Percentiles rank a stretch among this genome's conserved stretches.
Conservation (phyloP, 2,329 filamentous ascomycete genomes). For the Gyromitra esculenta region DNA sequence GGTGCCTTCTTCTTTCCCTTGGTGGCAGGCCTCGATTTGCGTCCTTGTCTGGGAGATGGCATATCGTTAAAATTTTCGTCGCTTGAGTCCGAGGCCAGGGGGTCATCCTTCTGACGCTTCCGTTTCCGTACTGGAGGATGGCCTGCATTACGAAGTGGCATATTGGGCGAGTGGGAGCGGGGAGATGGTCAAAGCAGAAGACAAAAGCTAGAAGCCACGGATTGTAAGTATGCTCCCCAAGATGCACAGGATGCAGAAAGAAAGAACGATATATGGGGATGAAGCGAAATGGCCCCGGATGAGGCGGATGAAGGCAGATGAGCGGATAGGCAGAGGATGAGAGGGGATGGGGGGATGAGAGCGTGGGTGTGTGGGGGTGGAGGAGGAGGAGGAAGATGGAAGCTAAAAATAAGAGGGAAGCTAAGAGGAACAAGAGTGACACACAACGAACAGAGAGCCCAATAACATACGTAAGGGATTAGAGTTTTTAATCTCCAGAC, state of each 20-base stretch:
- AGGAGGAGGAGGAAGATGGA: slow-evolving; percentile 13
- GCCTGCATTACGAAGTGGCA: slow-evolving; percentile 32
- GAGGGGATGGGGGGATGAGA: not conserved
- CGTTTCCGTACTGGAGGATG: slow-evolving; percentile 43
- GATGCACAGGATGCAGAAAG: slow-evolving; percentile 4
- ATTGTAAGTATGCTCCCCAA: slow-evolving; percentile 43
- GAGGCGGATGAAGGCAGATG: not conserved
- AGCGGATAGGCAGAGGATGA: not conserved
- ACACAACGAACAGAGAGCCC: slow-evolving; percentile 32
- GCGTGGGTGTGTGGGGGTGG: slow-evolving; percentile 13
- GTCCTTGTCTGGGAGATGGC: slow-evolving; percentile 31
- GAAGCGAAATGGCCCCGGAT: slow-evolving; percentile 12
- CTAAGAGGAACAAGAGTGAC: slow-evolving; percentile 6
- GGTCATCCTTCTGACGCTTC: slow-evolving; percentile 48
- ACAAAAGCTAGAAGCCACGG: slow-evolving; percentile 23
- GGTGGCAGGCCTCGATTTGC: slow-evolving; percentile 29
- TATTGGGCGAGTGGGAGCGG: slow-evolving; percentile 29
- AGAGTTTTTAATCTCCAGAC: slow-evolving; percentile 1
- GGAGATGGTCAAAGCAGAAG: slow-evolving; percentile 11
- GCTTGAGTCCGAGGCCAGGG: slow-evolving; percentile 52
- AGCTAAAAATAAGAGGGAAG: slow-evolving; percentile 17
- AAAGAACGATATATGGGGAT: not conserved
- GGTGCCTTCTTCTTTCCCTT: slow-evolving; percentile 40
- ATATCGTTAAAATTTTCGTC: slow-evolving; percentile 52
- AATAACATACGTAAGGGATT: slow-evolving; percentile 32